Conservation (phyloP, 2,329 filamentous ascomycete genomes). For the Verticillium albo-atrum region DNA sequence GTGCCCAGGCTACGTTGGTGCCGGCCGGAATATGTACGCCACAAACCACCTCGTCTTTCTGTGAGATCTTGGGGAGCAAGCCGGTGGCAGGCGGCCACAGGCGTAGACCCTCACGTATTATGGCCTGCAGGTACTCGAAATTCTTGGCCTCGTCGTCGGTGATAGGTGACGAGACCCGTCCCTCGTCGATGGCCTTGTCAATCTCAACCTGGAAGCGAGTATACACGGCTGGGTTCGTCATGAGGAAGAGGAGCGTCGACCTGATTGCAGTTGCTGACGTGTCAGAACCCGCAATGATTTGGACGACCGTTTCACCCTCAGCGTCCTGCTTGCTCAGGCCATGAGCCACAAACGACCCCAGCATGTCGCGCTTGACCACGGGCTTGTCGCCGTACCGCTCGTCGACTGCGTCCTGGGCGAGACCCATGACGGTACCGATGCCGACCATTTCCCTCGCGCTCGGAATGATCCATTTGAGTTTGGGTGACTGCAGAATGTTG, state of each 20-base stretch:
- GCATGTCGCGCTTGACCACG: conserved; percentile 26
- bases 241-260: conserved; percentile 44
- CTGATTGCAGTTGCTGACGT: conserved; percentile 33
- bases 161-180: conserved; percentile 16
- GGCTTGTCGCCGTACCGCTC: conserved; percentile 21
- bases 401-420: conserved; percentile 19
- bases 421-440: conserved; percentile 28
- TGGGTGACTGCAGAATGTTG: conserved; percentile 30
- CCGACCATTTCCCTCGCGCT: conserved; percentile 17
- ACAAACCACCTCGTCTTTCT: conserved; percentile 34
- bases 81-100: conserved; percentile 44
- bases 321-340: conserved; percentile 27
- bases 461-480: conserved; percentile 32
- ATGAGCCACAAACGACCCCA: conserved; percentile 30
- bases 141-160: conserved; percentile 28
- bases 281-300: conserved; percentile 27
- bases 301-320: conserved; percentile 10
- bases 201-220: conserved; percentile 43
- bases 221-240: conserved; percentile 42
- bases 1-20: conserved; percentile 33
- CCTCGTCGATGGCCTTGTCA: conserved; percentile 19
- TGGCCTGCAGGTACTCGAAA: conserved; percentile 42
- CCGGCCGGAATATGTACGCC: conserved; percentile 30
- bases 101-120: conserved; percentile 47
- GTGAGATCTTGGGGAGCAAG: conserved; percentile 40